Conservation (phyloP, 805 yeast genomes). For the Kodamaea restingae region DNA sequence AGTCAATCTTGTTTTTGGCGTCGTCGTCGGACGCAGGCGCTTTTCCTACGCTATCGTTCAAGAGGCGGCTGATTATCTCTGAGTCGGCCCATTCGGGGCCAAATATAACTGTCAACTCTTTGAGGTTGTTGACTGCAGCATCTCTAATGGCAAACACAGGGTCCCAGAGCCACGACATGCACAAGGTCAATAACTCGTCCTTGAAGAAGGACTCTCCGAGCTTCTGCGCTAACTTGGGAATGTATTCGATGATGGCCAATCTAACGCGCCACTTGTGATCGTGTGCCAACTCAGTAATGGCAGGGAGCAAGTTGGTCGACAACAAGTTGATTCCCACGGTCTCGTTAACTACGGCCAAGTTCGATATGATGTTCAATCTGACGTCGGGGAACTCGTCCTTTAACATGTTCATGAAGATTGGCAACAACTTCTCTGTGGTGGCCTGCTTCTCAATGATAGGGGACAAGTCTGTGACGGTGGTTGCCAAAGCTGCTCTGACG, state of each 20-base stretch:
- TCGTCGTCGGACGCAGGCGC: slow-evolving; percentile 20
- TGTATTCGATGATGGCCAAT: slow-evolving; percentile 92
- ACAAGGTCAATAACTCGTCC: slow-evolving; percentile 82
- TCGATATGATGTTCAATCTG: slow-evolving; percentile 87
- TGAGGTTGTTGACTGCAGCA: slow-evolving; percentile 86
- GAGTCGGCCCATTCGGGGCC: slow-evolving; percentile 91
- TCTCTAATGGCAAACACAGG: slow-evolving; percentile 93
- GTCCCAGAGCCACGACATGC: slow-evolving; percentile 99
- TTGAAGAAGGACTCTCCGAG: slow-evolving; percentile 91
- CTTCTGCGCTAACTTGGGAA: slow-evolving; percentile 91
- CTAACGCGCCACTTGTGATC: slow-evolving; percentile 98
- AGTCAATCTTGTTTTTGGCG: slow-evolving; percentile 35
- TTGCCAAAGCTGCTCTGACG: slow-evolving; percentile 89
- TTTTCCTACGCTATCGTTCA: slow-evolving; percentile 27
- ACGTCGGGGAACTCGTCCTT: slow-evolving; percentile 97
- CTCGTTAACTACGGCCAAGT: slow-evolving; percentile 86
- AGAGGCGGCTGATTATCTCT: slow-evolving; percentile 74
- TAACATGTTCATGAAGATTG: slow-evolving; percentile 86
- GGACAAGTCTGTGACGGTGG: slow-evolving; percentile 80
- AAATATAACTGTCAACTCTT: slow-evolving; percentile 75
- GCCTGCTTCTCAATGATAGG: slow-evolving; percentile 80
- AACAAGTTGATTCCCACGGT: slow-evolving; percentile 88
- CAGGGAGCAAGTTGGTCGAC: slow-evolving; percentile 87
- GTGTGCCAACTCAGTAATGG: slow-evolving; percentile 91
- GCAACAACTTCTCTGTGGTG: slow-evolving; percentile 77